These are phyloP conservation scores for Claviceps pusilla DNA, from an alignment of 2,329 filamentous ascomycete genomes.

Conservation along the genomic window DNA sequence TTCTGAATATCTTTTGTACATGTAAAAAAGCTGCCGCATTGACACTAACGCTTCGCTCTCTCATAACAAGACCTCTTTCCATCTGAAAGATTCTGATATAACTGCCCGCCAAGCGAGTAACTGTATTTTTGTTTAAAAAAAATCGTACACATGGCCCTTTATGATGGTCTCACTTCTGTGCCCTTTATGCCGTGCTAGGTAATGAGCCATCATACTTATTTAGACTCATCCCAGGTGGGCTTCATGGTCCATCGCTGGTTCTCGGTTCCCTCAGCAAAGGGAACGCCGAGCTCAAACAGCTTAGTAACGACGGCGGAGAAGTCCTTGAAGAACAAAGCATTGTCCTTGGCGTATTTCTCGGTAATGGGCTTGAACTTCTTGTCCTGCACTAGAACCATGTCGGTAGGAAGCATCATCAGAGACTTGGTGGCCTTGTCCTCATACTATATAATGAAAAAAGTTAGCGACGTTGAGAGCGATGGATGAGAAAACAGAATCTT, in stretches of 20 bases:
- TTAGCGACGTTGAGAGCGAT: constrained; percentile 5
- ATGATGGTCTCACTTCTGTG: background rate
- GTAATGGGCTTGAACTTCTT: constrained; percentile 69
- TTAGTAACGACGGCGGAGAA: constrained; percentile 65
- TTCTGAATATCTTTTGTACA: no score
- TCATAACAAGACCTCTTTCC: no score
- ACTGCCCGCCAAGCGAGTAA: no score
- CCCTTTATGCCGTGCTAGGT: background rate
- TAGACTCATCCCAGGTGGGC: constrained; percentile 25
- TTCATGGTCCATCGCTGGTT: constrained; percentile 49
- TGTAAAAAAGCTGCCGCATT: no score
- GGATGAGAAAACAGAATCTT: constrained; percentile 2
- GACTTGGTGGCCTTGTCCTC: constrained; percentile 76
- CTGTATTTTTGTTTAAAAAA: no score
- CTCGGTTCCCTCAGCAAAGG: constrained; percentile 54
- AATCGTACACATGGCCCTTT: background rate
- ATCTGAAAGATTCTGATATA: no score
- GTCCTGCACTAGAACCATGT: constrained; percentile 76
- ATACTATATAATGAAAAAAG: constrained; percentile 39
- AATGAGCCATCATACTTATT: constrained; percentile 6
- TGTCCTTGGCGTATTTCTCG: constrained; percentile 82
- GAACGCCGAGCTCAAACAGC: constrained; percentile 89
- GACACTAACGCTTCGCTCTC: no score
- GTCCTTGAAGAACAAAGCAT: constrained; percentile 84
- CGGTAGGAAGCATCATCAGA: constrained; percentile 94